Base-by-base conservation (phyloP, 2,329 filamentous ascomycete genomes). In the Xylariomycetidae sp. region DNA sequence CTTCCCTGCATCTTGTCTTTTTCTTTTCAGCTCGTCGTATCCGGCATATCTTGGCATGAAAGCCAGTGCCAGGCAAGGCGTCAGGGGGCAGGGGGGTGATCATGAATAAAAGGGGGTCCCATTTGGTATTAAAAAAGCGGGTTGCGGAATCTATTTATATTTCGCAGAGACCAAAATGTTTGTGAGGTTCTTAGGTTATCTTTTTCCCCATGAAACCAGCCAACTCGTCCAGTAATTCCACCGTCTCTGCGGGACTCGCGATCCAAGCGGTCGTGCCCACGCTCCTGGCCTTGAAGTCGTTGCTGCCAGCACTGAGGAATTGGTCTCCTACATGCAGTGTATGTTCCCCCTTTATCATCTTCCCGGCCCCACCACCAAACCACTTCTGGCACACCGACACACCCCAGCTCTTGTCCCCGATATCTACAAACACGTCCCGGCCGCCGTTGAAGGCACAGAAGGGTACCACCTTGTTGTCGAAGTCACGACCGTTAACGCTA, bases 361-460 rank as follows among this genome's bases (percentile, higher is more conserved):
- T 38, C 20, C 40, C 38, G 13, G 32, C 56, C 25, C 34, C 77
- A 2, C 70, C 77, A 15, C 84, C 85, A 57, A 96, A 95, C 69
- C 88, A 95, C 37, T 82, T 76, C 66, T 98, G 92, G 57, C 89
- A 96, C 4, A 89, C 88, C 20, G 85, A 74, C 3, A 98, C 92
- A 44, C 92, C 92, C 85, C 89, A 94, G 33, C 83, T 88, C 66
- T 98, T 98, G 65, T 98, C 92, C 36, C 92, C 92, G 53, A 98
- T 96, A 58, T 98, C 92, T 34, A 98, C 89, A 62, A 98, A 98
- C 26, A 97, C 88, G 58, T 98, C 92, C 42, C 92, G 90, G 9
- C 92, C 92, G 34, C 90, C 92, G 59, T 98, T 98, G 69, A 98
- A 98, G 15, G 92, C 92, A 57, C 92, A 98, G 56, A 97, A 98